Evolutionary conservation across 257 asterid genomes (phyloP), one percentile per base, ranked within the genome.

Genomic region (Orobanche coerulescens): DNA sequence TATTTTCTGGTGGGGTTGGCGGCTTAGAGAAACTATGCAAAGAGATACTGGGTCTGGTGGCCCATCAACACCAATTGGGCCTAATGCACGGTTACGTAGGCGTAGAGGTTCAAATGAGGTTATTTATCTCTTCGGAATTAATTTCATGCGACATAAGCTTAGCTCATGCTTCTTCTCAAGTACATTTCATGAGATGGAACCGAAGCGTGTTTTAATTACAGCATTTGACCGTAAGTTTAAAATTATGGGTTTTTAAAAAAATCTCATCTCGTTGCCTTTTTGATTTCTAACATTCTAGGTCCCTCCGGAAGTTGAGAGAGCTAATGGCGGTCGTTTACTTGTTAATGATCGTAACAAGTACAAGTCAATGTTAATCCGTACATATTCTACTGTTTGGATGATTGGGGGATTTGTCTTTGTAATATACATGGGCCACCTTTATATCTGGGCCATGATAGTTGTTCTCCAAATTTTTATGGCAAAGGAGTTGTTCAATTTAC

Each of bases 81-180:
- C 80, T 20, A 71, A 73, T 24, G 72, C 81, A 22, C 77, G 95
- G 11, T 4, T 79, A 18, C 94, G 96, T 19, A 81, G 96, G 4
- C 96, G 96, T 25, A 85, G 70, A 74, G 85, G 84, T 57, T 82
- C 95, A n/a, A 82, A 75, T 77, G 96, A 85, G 96, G 96, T 88
- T 62, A 55, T 59, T 61, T 64, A 9, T 67, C 46, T 44, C 62
- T 48, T 31, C 63, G 26, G 36, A 65, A 31, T 14, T 58, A 18
- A 2, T 44, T 19, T 12, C 56, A 12, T 40, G 48, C 48, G 23
- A 18, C 16, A 25, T 39, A 15, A 20, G n/a, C 19, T 36, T 42
- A 48, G 44, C 44, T 37, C 4, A n/a, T 37, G 2, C 7, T 14
- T 53, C 25, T 57, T 31, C 34, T 44, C 48, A 15, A 6, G 18